Conservation (phyloP, 2,329 filamentous ascomycete species). For the Sporothrix pseudoabietina region DNA sequence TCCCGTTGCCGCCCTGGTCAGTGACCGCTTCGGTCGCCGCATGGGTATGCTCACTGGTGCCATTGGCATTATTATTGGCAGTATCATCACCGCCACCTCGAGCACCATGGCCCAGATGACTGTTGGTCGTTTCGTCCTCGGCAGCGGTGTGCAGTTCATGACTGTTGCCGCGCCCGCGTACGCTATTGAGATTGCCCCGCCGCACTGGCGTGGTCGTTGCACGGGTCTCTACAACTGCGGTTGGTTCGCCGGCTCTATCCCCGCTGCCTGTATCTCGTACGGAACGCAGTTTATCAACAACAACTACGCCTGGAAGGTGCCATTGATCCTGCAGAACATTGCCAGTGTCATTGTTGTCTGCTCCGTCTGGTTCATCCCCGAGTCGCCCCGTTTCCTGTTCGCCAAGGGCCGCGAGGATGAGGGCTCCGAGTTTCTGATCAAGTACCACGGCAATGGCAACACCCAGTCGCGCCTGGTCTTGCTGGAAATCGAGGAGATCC, state of each 20-base stretch:
- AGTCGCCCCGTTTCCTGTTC: slow-evolving; percentile 49
- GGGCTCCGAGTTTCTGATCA: slow-evolving; percentile 46
- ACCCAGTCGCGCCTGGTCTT: slow-evolving; percentile 45
- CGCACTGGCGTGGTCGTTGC: slow-evolving; percentile 54
- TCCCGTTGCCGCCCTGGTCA: not conserved
- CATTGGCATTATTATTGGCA: not conserved
- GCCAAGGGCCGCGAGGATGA: slow-evolving; percentile 46
- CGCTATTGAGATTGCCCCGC: slow-evolving; percentile 51
- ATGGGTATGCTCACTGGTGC: not conserved
- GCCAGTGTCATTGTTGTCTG: slow-evolving; percentile 47
- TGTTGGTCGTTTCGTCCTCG: slow-evolving; percentile 6
- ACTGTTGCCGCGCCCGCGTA: slow-evolving; percentile 51
- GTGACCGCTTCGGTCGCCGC: slow-evolving; percentile 12
- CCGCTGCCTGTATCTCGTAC: slow-evolving; percentile 53
- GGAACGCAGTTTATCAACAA: slow-evolving; percentile 49
- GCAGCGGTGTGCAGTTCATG: slow-evolving; percentile 16
- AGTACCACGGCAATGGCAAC: slow-evolving; percentile 50
- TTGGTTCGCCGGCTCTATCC: slow-evolving; percentile 45
- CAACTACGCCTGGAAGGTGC: slow-evolving; percentile 54
- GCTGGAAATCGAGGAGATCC: slow-evolving; percentile 49
- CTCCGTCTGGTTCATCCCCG: slow-evolving; percentile 46
- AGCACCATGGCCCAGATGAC: slow-evolving; percentile 1
- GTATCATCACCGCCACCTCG: not conserved
- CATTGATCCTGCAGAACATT: slow-evolving; percentile 52
- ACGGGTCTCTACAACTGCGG: slow-evolving; percentile 54